Conservation (phyloP, 2,329 filamentous ascomycete species). For the Blastomyces silverae region DNA sequence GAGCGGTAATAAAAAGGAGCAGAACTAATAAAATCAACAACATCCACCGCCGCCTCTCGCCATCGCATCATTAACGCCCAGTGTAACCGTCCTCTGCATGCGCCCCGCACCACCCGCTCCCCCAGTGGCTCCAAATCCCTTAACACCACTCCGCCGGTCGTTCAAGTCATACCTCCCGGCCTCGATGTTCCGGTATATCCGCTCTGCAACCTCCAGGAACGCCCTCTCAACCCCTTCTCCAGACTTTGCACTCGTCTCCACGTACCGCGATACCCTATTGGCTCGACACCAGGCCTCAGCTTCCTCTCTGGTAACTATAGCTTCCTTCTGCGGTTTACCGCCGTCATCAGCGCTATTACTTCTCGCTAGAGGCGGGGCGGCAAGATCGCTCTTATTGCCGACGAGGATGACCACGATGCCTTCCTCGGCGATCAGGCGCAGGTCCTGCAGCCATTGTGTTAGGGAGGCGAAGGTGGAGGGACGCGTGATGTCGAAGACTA, state of each 20-base stretch:
- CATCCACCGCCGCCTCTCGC: slow-evolving; percentile 34
- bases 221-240: slow-evolving; percentile 90
- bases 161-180: slow-evolving; percentile 91
- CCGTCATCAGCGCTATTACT: slow-evolving; percentile 22
- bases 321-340: not conserved
- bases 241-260: slow-evolving; percentile 93
- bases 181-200: slow-evolving; percentile 96
- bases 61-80: slow-evolving; percentile 45
- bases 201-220: slow-evolving; percentile 86
- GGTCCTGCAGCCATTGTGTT: slow-evolving; percentile 87
- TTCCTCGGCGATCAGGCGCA: slow-evolving; percentile 90
- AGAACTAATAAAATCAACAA: slow-evolving; percentile 28
- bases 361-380: slow-evolving; percentile 41
- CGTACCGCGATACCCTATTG: slow-evolving; percentile 86
- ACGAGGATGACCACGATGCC: slow-evolving; percentile 92
- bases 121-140: slow-evolving; percentile 49
- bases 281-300: slow-evolving; percentile 80
- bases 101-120: slow-evolving; percentile 28
- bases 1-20: not conserved
- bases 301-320: slow-evolving; percentile 67
- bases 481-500: slow-evolving; percentile 92
- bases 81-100: slow-evolving; percentile 38
- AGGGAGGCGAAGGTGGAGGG: slow-evolving; percentile 79
- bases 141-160: slow-evolving; percentile 85
- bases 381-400: slow-evolving; percentile 88